A percentile compares a stretch with the other conserved stretches of the same genome.
phyloP scores from a whole-genome alignment of 2,329 filamentous ascomycete species.

The Aspergillus sojae region DNA sequence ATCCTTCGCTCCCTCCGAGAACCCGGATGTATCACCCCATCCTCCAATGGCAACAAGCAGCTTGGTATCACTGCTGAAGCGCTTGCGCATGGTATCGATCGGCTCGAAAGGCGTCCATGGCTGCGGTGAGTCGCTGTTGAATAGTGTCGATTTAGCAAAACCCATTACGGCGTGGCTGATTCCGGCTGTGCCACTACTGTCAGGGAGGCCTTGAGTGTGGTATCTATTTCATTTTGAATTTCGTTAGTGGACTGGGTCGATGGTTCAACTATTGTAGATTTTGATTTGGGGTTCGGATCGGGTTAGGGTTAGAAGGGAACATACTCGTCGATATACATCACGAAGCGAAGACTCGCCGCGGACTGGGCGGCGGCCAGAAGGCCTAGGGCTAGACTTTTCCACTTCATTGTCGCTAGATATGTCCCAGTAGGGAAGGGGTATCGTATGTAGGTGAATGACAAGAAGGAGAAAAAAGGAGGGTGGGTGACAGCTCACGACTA shows the following conservation, averaged over 20 bases:
- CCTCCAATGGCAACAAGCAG: slow-evolving; percentile 73
- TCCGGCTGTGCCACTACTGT: slow-evolving; percentile 38
- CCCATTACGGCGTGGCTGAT: slow-evolving; percentile 60
- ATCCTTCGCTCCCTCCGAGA: slow-evolving; percentile 58
- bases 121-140: slow-evolving; percentile 49
- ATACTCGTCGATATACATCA: slow-evolving; percentile 54
- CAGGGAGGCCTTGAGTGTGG: slow-evolving; percentile 43
- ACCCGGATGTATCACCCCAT: slow-evolving; percentile 71
- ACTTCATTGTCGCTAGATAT: background rate
- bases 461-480: background rate
- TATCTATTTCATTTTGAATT: slow-evolving; percentile 34
- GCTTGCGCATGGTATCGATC: slow-evolving; percentile 53
- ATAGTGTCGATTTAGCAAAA: slow-evolving; percentile 56
- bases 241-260: too few relatives aligned
- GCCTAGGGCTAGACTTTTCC: background rate
- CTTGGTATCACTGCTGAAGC: slow-evolving; percentile 60
- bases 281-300: too few relatives aligned
- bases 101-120: slow-evolving; percentile 58
- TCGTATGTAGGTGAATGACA: background rate
- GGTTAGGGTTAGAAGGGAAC: slow-evolving; percentile 14
- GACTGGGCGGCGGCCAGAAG: slow-evolving; percentile 32
- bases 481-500: background rate
- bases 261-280: too few relatives aligned
- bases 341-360: slow-evolving; percentile 35
- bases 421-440: background rate